Base-by-base conservation (phyloP, 1,284 basidiomycete genomes). In the Agroathelia rolfsii region DNA sequence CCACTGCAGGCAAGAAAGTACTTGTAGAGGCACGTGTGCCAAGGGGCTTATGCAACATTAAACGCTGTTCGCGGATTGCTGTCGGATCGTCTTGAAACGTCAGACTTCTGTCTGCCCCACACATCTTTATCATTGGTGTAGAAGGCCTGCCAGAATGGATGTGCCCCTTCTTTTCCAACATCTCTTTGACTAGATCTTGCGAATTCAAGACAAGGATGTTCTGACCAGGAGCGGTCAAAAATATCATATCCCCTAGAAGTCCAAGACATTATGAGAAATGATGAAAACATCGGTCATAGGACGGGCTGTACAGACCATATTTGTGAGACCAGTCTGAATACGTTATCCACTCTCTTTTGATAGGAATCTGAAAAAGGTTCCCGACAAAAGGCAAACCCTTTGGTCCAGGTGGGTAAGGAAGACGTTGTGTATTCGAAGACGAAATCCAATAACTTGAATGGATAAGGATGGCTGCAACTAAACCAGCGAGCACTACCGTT, bases 151-250 rank as follows among this genome's bases (percentile, higher is more conserved):
- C 40, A 5, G 50, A 52, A 31, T 52, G 53, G 3, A 46, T 46
- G 2, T 37, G 19, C 16, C 44, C 42, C 36, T 47, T 44, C 31
- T 46, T 48, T 12, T 53, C 50, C 1, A 54, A 39, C 23, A 56
- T 34, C 28, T 52, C 48, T 3, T 38, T 35, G 3, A 50, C 48
- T 4, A 35, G 36, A 13, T 50, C 30, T 29, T 41, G 33, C 2
- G 46, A 47, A 34, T 53, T 52, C 19, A 55, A 10, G 22, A 55
- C 40, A 15, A 55, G 19, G 24, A 50, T 39, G n/a, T n/a, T n/a
- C n/a, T n/a, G n/a, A n/a, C n/a, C n/a, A n/a, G n/a, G n/a, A n/a
- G n/a, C n/a, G n/a, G n/a, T n/a, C n/a, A n/a, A n/a, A n/a, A n/a
- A n/a, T n/a, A n/a, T n/a, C n/a, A n/a, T n/a, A n/a, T n/a, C n/a